These are phyloP conservation scores for Candida stauntonica DNA, from an alignment of 805 yeast species.

Conservation along the genomic window DNA sequence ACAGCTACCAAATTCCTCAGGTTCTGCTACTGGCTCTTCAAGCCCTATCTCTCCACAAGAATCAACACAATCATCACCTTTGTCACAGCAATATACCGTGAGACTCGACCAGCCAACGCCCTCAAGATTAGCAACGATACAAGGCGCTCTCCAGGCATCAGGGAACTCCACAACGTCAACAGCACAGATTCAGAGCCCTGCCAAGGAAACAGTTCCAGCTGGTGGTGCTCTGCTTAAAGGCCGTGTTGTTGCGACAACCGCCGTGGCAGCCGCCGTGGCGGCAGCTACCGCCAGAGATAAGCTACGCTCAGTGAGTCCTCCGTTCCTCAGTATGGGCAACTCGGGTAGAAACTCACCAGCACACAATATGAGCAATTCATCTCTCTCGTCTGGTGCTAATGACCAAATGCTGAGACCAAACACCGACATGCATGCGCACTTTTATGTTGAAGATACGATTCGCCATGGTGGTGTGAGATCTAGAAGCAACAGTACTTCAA, in stretches of 20 bases:
- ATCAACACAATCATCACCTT: background rate
- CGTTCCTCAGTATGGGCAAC: background rate
- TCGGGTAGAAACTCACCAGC: conserved; percentile 4
- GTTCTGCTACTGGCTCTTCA: background rate
- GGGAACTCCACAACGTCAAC: background rate
- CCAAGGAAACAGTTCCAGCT: conserved; percentile 37
- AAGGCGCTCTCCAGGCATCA: conserved; percentile 1
- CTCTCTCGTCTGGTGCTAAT: conserved; percentile 19
- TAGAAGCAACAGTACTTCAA: conserved; percentile 28
- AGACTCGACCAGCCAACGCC: conserved; percentile 15
- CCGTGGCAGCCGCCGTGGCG: conserved; percentile 37
- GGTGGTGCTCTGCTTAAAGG: conserved; percentile 43
- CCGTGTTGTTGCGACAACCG: conserved; percentile 34
- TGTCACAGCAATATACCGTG: conserved; percentile 1
- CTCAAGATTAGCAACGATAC: conserved; percentile 1
- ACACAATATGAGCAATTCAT: conserved; percentile 18
- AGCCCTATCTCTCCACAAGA: background rate
- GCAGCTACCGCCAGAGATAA: conserved; percentile 34
- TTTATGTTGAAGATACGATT: conserved; percentile 63
- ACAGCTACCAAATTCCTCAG: background rate
- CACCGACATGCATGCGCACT: conserved; percentile 71
- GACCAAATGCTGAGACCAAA: conserved; percentile 3
- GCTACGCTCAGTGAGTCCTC: conserved; percentile 18
- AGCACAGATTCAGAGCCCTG: conserved; percentile 1
- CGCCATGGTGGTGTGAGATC: conserved; percentile 40